phyloP scores from a whole-genome alignment of 768 basidiomycete genomes.

The Xerocomus spinulosus region DNA sequence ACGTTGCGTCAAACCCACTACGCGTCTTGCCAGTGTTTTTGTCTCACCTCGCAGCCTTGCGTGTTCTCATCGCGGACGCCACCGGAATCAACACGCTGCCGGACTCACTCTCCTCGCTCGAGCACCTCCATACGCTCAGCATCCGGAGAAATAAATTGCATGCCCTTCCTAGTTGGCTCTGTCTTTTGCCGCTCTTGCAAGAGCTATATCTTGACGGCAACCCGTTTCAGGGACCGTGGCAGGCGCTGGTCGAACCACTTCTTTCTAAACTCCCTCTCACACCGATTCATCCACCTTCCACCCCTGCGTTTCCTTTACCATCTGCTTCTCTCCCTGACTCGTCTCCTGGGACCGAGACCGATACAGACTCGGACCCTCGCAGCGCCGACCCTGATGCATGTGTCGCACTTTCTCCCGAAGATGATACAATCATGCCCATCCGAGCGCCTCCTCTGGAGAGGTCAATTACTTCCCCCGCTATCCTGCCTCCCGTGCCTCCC shows the following conservation, averaged over 20 bases:
- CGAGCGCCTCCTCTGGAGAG: slow-evolving; percentile 52
- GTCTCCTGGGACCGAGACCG: slow-evolving; percentile 44
- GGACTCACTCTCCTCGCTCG: slow-evolving; percentile 64
- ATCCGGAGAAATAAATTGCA: slow-evolving; percentile 84
- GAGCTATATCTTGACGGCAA: slow-evolving; percentile 92
- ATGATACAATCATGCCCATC: slow-evolving; percentile 69
- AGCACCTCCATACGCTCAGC: slow-evolving; percentile 84
- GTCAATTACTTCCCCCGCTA: slow-evolving; percentile 47
- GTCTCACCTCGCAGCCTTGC: slow-evolving; percentile 66
- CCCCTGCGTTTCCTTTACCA: slow-evolving; percentile 51
- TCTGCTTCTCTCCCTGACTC: slow-evolving; percentile 47
- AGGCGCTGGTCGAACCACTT: slow-evolving; percentile 81
- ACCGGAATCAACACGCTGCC: slow-evolving; percentile 80
- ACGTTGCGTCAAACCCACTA: slow-evolving; percentile 87
- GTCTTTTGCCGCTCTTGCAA: slow-evolving; percentile 78
- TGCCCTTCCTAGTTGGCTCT: slow-evolving; percentile 92
- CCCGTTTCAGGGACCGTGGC: slow-evolving; percentile 93
- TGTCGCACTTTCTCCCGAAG: slow-evolving; percentile 40
- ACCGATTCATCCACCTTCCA: slow-evolving; percentile 62
- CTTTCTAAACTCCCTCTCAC: slow-evolving; percentile 58
- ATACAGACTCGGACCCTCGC: slow-evolving; percentile 50
- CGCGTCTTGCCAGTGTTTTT: slow-evolving; percentile 90
- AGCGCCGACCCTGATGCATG: slow-evolving; percentile 34
- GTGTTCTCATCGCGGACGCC: slow-evolving; percentile 89
- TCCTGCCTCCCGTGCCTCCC: slow-evolving; percentile 21